These are phyloP conservation scores for Nakazawaea molendinolei DNA, from an alignment of 805 yeast species.

Conservation along the genomic window DNA sequence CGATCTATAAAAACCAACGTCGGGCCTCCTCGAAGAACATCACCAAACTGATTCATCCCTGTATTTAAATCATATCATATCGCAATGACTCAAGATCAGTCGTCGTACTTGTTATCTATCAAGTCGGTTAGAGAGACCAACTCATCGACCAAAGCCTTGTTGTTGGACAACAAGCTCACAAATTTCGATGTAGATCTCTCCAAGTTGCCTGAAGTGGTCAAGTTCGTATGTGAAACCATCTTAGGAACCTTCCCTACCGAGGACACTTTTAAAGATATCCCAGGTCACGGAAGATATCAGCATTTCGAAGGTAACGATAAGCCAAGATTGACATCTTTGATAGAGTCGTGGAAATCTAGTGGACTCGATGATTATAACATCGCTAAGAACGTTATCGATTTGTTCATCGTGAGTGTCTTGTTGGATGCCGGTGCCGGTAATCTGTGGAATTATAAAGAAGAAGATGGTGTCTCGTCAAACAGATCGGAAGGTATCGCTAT, in stretches of 20 bases:
- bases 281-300: conserved; percentile 66
- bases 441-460: conserved; percentile 43
- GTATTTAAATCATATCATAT: no score
- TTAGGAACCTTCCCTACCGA: conserved; percentile 37
- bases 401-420: conserved; percentile 53
- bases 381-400: conserved; percentile 47
- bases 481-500: conserved; percentile 64
- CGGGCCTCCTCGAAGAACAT: background rate
- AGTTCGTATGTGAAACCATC: conserved; percentile 39
- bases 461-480: conserved; percentile 23
- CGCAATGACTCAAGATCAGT: conserved; percentile 10
- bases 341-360: conserved; percentile 28
- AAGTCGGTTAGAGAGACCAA: conserved; percentile 51
- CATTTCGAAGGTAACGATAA: conserved; percentile 50
- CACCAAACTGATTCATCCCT: background rate
- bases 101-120: conserved; percentile 37
- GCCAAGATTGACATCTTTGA: conserved; percentile 36
- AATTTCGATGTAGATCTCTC: conserved; percentile 41
- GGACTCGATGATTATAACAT: conserved; percentile 30
- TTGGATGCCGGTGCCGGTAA: conserved; percentile 69
- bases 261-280: conserved; percentile 34
- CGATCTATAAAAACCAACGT: background rate
- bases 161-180: conserved; percentile 27
- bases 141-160: conserved; percentile 33
- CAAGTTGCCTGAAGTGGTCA: conserved; percentile 35